Conservation (phyloP, 2,329 filamentous ascomycete genomes). For the Simplicillium aogashimaense region DNA sequence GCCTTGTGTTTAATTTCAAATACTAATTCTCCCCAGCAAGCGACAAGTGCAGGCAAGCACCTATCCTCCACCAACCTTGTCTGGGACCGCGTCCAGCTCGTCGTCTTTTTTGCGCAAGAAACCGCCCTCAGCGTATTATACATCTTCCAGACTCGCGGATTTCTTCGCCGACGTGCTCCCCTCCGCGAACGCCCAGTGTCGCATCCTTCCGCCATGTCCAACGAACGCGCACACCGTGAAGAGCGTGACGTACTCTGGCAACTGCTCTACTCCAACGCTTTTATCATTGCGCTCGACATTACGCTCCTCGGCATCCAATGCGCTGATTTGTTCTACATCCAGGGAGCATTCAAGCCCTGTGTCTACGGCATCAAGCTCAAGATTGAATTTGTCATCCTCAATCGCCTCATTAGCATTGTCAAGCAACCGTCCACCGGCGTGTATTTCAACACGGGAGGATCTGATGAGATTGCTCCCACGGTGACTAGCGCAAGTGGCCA, state of each 20-base stretch:
- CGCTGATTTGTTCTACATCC: conserved; percentile 22
- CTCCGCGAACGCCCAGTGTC: conserved; percentile 19
- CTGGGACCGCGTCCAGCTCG: conserved; percentile 42
- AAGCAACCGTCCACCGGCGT: conserved; percentile 3
- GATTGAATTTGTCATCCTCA: conserved; percentile 28
- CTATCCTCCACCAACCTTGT: conserved; percentile 21
- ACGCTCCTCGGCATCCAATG: conserved; percentile 27
- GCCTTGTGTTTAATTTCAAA: not conserved
- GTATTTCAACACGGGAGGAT: conserved; percentile 2
- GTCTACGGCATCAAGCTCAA: conserved; percentile 29
- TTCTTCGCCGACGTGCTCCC: conserved; percentile 6
- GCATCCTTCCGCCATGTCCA: conserved; percentile 31
- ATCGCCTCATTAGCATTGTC: conserved; percentile 22
- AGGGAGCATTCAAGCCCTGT: conserved; percentile 25
- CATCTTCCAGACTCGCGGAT: conserved; percentile 20
- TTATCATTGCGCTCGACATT: conserved; percentile 36
- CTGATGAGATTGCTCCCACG: not conserved
- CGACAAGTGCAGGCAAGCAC: conserved; percentile 13
- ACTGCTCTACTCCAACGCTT: conserved; percentile 32
- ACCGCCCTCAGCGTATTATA: conserved; percentile 39
- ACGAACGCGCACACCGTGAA: conserved; percentile 17
- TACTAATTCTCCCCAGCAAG: conserved; percentile 13
- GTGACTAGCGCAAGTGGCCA: not conserved
- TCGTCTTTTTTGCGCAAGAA: conserved; percentile 42
- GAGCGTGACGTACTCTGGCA: conserved; percentile 17